A percentile compares a stretch with the other conserved stretches of the same genome.
Evolutionary conservation across 2,329 filamentous ascomycete genomes (phyloP).

Genomic region (Xylariales sp.): DNA sequence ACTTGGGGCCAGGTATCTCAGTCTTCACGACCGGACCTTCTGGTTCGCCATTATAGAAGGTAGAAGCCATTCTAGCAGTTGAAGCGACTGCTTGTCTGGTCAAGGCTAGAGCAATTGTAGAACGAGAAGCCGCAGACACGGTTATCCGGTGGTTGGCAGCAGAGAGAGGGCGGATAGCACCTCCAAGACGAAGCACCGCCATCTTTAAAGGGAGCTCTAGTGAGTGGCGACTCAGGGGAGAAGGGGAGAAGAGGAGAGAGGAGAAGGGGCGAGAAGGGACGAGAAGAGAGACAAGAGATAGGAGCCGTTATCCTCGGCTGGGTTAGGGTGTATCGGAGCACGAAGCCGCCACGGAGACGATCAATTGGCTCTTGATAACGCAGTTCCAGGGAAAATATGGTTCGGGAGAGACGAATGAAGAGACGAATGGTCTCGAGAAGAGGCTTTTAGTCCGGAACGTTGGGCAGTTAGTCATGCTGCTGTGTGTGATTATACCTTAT

Average conservation of each 20-base stretch:
- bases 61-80: conserved; percentile 46
- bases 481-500: conserved; percentile 34
- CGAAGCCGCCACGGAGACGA: conserved; percentile 20
- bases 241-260: background rate
- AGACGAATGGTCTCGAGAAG: background rate
- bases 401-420: too few species aligned
- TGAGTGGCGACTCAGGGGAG: background rate
- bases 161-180: conserved; percentile 44
- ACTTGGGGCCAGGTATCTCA: conserved; percentile 80
- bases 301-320: background rate
- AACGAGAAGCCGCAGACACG: conserved; percentile 31
- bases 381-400: conserved; percentile 3
- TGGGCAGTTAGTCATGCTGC: conserved; percentile 15
- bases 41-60: conserved; percentile 59
- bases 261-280: background rate
- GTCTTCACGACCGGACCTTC: conserved; percentile 65
- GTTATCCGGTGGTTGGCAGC: conserved; percentile 37
- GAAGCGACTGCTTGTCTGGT: conserved; percentile 39
- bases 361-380: conserved; percentile 32
- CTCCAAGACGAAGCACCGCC: conserved; percentile 47
- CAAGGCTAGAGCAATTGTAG: conserved; percentile 34
- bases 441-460: conserved; percentile 9
- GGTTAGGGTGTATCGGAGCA: background rate
- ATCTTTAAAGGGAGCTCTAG: conserved; percentile 38
- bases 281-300: background rate